phyloP scores from a whole-genome alignment of 2,329 filamentous ascomycete genomes.

The Calycina herbarum region DNA sequence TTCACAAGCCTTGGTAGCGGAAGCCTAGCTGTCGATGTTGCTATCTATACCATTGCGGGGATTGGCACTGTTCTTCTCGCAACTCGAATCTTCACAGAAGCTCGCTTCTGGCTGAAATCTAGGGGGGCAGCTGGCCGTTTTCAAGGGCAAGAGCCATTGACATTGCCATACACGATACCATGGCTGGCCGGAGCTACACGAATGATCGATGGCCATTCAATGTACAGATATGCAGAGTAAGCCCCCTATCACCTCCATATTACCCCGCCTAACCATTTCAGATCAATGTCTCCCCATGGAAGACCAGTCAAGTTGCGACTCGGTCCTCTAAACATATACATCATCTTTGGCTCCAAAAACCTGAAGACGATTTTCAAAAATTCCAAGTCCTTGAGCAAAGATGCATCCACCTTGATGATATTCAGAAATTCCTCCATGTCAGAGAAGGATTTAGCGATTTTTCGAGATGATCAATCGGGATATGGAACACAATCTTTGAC shows the following conservation, averaged over 20 bases:
- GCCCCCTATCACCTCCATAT: not conserved
- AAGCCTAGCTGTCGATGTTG: not conserved
- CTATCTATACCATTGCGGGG: not conserved
- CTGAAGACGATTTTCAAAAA: constrained; percentile 22
- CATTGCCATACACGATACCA: constrained; percentile 21
- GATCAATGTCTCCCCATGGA: constrained; percentile 10
- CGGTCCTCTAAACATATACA: constrained; percentile 20
- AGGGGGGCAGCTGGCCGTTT: constrained; percentile 18
- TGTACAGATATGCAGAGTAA: constrained; percentile 23
- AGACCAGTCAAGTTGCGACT: constrained; percentile 14
- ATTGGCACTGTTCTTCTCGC: constrained; percentile 2
- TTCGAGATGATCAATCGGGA: constrained; percentile 20
- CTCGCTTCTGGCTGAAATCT: constrained; percentile 22
- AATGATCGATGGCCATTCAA: constrained; percentile 18
- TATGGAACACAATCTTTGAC: constrained; percentile 12
- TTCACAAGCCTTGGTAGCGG: not conserved
- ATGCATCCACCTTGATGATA: constrained; percentile 16
- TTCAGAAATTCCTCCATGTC: constrained; percentile 20
- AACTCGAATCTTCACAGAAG: constrained; percentile 20
- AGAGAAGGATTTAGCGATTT: constrained; percentile 13
- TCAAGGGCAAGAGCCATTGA: constrained; percentile 21
- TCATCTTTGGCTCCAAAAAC: constrained; percentile 23
- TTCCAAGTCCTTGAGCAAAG: constrained; percentile 19
- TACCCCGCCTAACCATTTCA: not conserved
- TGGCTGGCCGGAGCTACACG: constrained; percentile 16